These are phyloP conservation scores for Chalciporus sp. DNA, from an alignment of 1,284 basidiomycete species.

Conservation along the genomic window DNA sequence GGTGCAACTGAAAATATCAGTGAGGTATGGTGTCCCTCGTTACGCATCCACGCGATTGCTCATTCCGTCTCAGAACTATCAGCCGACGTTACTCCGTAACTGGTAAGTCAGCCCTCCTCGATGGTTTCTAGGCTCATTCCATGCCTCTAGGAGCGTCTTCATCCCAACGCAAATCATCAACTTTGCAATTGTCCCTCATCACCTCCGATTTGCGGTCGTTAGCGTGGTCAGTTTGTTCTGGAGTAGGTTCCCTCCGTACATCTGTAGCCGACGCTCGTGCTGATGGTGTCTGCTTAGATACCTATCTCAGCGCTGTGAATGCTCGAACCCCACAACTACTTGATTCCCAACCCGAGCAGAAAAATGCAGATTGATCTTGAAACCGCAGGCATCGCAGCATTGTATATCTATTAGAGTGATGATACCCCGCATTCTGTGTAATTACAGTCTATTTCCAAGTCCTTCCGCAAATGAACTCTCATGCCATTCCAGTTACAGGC, in stretches of 20 bases:
- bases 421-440: slow-evolving; percentile 14
- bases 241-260: slow-evolving; percentile 58
- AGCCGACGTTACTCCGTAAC: slow-evolving; percentile 71
- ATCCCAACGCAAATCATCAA: slow-evolving; percentile 83
- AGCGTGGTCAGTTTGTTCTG: slow-evolving; percentile 84
- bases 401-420: slow-evolving; percentile 20
- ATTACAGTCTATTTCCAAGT: slow-evolving; percentile 6
- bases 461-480: neutral
- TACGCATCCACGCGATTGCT: neutral
- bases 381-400: neutral
- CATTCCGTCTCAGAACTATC: slow-evolving; percentile 52
- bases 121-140: neutral
- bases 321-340: slow-evolving; percentile 20
- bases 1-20: slow-evolving; percentile 59
- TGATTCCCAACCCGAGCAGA: neutral
- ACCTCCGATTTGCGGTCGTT: slow-evolving; percentile 77
- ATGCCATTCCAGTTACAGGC: neutral
- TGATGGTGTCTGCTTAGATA: slow-evolving; percentile 35
- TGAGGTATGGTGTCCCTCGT: slow-evolving; percentile 41
- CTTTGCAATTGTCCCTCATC: slow-evolving; percentile 77
- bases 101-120: slow-evolving; percentile 47
- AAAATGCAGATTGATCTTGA: slow-evolving; percentile 9
- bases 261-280: slow-evolving; percentile 17
- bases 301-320: slow-evolving; percentile 51
- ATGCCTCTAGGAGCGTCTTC: slow-evolving; percentile 63